Percentiles rank a stretch among this genome's conserved stretches.
Evolutionary conservation across 1,284 basidiomycete species (phyloP).

Genomic region (Apiotrichum sp.): DNA sequence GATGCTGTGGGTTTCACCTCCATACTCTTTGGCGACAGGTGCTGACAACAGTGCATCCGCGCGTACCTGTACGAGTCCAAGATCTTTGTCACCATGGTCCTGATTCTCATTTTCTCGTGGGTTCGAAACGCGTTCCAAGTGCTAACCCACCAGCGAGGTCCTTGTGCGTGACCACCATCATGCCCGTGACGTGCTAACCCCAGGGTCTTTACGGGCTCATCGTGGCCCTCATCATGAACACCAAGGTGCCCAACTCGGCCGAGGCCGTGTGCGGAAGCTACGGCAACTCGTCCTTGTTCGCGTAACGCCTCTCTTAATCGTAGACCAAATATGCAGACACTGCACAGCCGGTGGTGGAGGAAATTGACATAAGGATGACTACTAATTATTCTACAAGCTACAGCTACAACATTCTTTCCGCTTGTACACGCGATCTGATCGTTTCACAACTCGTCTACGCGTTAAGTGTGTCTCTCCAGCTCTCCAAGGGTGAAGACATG

Average conservation of each 20-base stretch:
- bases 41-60: constrained; percentile 48
- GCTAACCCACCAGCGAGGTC: constrained; percentile 27
- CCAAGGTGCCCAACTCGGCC: constrained; percentile 19
- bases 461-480: neutral
- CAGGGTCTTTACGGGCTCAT: constrained; percentile 54
- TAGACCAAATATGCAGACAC: constrained; percentile 4
- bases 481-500: constrained; percentile 15
- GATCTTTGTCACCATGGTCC: constrained; percentile 71
- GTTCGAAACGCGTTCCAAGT: constrained; percentile 5
- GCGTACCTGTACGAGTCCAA: constrained; percentile 54
- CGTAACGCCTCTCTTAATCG: too few species aligned
- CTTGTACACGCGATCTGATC: neutral
- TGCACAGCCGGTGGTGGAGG: neutral
- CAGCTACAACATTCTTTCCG: neutral
- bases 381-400: neutral
- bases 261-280: constrained; percentile 17
- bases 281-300: neutral
- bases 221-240: constrained; percentile 54
- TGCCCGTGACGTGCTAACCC: neutral
- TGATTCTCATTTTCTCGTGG: constrained; percentile 51
- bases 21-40: neutral
- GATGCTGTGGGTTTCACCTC: constrained; percentile 63
- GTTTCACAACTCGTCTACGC: neutral
- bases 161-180: constrained; percentile 15
- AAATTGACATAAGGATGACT: neutral